A percentile compares a stretch with the other conserved stretches of the same genome.
Conservation (phyloP, 176 grass and related monocot species). For the Lolium rigidum region DNA sequence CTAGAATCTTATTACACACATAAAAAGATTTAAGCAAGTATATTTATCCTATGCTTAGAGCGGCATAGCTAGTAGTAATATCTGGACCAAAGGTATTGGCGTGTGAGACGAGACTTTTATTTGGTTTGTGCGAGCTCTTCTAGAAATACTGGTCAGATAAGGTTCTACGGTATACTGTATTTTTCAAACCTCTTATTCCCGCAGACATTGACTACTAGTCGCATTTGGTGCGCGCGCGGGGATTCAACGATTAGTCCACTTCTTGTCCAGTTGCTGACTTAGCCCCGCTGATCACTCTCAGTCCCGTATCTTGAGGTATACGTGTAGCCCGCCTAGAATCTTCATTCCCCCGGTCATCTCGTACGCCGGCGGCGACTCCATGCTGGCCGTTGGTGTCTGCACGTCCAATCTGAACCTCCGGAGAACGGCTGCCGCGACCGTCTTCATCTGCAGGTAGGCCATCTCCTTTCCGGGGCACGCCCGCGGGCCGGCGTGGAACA, state of each 20-base stretch:
- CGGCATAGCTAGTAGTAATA: too few relatives aligned
- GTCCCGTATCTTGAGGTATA: slow-evolving; percentile 39
- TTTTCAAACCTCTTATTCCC: not conserved
- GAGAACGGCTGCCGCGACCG: slow-evolving; percentile 56
- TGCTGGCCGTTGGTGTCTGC: not conserved
- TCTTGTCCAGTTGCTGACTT: not conserved
- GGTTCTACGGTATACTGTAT: too few relatives aligned
- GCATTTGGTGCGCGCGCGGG: not conserved
- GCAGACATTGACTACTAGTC: not conserved
- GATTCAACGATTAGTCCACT: not conserved
- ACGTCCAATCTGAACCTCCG: slow-evolving; percentile 42
- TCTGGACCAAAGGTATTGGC: too few relatives aligned
- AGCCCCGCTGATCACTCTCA: not conserved
- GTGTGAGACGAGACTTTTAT: too few relatives aligned
- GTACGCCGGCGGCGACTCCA: slow-evolving; percentile 46
- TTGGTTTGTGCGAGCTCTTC: too few relatives aligned
- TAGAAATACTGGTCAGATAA: too few relatives aligned
- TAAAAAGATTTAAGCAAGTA: too few relatives aligned
- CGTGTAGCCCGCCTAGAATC: slow-evolving; percentile 57
- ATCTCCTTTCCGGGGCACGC: slow-evolving; percentile 76
- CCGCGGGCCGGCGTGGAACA: slow-evolving; percentile 70
- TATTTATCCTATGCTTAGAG: too few relatives aligned
- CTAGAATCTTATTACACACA: too few relatives aligned
- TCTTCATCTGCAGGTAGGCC: slow-evolving; percentile 92
- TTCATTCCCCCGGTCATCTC: slow-evolving; percentile 58